phyloP scores from a whole-genome alignment of 1,284 basidiomycete genomes.

The Mycena citricolor region DNA sequence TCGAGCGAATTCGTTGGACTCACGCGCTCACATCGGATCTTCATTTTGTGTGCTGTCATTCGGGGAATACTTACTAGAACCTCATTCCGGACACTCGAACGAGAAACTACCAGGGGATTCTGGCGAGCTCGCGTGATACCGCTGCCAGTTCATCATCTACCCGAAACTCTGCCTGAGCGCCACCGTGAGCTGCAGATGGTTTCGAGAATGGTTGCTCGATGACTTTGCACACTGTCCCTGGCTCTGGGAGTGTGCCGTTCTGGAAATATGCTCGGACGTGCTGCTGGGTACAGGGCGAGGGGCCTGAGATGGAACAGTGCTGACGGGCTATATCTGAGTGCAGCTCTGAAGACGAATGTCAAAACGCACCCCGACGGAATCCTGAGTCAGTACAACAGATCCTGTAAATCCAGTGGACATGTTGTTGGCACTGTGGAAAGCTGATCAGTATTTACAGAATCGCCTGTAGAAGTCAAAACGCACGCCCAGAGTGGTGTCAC shows the following conservation, averaged over 20 bases:
- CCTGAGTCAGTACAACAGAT: constrained; percentile 2
- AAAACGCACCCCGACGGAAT: not conserved
- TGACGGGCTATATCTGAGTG: not conserved
- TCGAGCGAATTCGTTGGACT: too few species aligned
- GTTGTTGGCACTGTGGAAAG: not conserved
- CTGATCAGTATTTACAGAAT: not conserved
- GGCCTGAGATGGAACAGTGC: not conserved
- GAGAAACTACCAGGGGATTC: too few species aligned
- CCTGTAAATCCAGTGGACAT: constrained; percentile 1
- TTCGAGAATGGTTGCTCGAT: not conserved
- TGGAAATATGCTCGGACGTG: not conserved
- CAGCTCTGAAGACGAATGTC: not conserved
- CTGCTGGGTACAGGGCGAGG: not conserved
- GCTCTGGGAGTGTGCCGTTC: not conserved
- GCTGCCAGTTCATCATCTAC: too few species aligned
- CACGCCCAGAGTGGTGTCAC: constrained; percentile 38
- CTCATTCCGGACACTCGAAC: too few species aligned
- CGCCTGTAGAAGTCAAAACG: constrained; percentile 16
- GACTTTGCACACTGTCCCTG: not conserved
- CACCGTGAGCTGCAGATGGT: too few species aligned
- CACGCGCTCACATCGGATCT: too few species aligned
- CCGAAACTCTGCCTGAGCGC: too few species aligned
- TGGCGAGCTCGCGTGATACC: too few species aligned
- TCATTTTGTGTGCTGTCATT: too few species aligned
- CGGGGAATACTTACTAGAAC: too few species aligned